Percentiles rank a stretch among this genome's conserved stretches.
Conservation (phyloP, 257 asterid genomes). For the Gentiana straminea region DNA sequence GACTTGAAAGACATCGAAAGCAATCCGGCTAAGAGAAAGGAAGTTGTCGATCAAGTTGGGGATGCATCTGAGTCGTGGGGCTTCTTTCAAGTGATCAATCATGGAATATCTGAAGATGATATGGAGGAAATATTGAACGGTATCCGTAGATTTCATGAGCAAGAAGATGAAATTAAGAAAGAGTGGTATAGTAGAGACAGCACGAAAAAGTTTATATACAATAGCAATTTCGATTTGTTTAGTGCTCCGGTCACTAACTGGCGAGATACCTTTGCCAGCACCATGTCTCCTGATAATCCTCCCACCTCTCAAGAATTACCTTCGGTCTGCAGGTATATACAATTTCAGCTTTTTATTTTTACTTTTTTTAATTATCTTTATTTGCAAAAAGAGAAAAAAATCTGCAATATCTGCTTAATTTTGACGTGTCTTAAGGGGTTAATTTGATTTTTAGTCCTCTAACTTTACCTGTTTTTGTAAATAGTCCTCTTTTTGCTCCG, state of each 20-base stretch:
- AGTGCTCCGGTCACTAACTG: conserved; percentile 20
- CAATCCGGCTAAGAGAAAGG: conserved; percentile 7
- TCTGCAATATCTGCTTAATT: too few relatives aligned
- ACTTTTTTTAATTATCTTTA: too few relatives aligned
- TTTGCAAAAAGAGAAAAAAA: too few relatives aligned
- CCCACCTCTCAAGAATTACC: conserved; percentile 30
- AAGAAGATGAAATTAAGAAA: conserved; percentile 6
- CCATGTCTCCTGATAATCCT: conserved; percentile 24
- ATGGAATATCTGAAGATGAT: conserved; percentile 17
- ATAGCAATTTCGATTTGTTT: conserved; percentile 35
- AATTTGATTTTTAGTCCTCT: too few relatives aligned
- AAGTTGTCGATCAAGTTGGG: conserved; percentile 9
- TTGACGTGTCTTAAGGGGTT: too few relatives aligned
- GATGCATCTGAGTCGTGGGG: conserved; percentile 10
- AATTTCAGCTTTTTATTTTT: too few relatives aligned
- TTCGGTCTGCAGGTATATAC: conserved; percentile 19
- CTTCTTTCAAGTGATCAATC: conserved; percentile 7
- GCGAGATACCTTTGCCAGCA: conserved; percentile 28
- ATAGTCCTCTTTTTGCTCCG: too few relatives aligned
- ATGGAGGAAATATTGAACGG: conserved; percentile 34
- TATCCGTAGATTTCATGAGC: conserved; percentile 14
- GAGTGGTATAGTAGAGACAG: conserved; percentile 14
- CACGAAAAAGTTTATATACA: conserved; percentile 22
- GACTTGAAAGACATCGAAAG: conserved; percentile 20
- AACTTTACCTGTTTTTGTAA: too few relatives aligned